A percentile compares a stretch with the other conserved stretches of the same genome.
phyloP scores from a whole-genome alignment of 1,139 yeast species.

The Geotrichum cucujoidarum region DNA sequence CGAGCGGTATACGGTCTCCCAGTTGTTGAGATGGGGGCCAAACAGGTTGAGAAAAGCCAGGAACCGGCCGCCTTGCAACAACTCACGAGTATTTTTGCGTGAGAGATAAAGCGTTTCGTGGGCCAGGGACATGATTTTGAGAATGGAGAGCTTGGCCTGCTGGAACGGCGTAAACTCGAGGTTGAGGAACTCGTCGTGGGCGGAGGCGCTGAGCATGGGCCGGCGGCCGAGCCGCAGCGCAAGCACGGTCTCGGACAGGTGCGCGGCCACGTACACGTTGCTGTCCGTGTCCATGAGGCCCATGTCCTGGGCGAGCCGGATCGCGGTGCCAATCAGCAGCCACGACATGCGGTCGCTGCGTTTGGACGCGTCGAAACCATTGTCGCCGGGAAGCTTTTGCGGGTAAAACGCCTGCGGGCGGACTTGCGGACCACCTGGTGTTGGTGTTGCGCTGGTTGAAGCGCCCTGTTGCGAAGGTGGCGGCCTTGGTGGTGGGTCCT shows the following conservation, averaged over 20 bases:
- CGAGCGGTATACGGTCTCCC: conserved; percentile 63
- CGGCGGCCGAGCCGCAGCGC: conserved; percentile 38
- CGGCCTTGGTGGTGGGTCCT: conserved; percentile 9
- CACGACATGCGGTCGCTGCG: conserved; percentile 88
- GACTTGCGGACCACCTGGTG: not conserved
- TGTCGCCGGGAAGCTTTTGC: conserved; percentile 38
- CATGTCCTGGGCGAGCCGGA: conserved; percentile 81
- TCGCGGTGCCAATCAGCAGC: conserved; percentile 87
- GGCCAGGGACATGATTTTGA: conserved; percentile 75
- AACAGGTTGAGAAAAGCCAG: conserved; percentile 66
- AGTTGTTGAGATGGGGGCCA: conserved; percentile 69
- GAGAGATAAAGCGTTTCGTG: conserved; percentile 71
- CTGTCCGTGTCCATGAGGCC: conserved; percentile 71
- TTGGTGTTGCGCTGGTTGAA: not conserved
- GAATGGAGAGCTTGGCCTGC: conserved; percentile 70
- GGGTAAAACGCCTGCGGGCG: conserved; percentile 17
- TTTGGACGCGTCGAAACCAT: conserved; percentile 81
- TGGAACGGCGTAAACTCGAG: conserved; percentile 57
- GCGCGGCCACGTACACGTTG: conserved; percentile 75
- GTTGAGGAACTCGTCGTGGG: conserved; percentile 33
- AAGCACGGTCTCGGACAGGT: conserved; percentile 63
- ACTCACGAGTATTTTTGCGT: conserved; percentile 36
- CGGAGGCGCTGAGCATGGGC: conserved; percentile 35
- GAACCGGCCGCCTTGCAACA: conserved; percentile 50
- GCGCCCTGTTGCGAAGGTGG: not conserved